Percentiles rank a stretch among this genome's conserved stretches.
Conservation (phyloP, 805 yeast genomes). For the Monosporozyma unispora region DNA sequence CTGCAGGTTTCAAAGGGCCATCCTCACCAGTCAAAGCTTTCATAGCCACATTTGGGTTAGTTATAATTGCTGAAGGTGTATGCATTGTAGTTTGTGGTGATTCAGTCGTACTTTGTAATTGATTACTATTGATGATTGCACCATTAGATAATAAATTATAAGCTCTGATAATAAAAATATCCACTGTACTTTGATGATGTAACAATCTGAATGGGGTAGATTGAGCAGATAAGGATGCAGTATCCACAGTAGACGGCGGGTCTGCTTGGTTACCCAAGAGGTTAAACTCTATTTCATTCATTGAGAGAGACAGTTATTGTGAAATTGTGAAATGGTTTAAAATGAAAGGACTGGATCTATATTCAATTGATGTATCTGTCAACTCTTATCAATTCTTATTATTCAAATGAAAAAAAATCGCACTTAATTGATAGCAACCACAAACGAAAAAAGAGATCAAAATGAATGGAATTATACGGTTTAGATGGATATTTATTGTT, state of each 20-base stretch:
- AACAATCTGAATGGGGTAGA: slow-evolving; percentile 5
- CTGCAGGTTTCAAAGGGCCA: neutral
- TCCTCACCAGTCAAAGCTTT: slow-evolving; percentile 1
- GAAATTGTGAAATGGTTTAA: neutral
- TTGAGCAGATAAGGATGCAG: neutral
- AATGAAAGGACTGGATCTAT: no score
- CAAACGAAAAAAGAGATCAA: no score
- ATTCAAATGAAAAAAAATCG: no score
- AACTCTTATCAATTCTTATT: no score
- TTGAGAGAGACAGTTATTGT: neutral
- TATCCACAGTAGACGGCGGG: neutral
- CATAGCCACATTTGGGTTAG: slow-evolving; percentile 3
- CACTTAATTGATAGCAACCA: no score
- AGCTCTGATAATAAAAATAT: slow-evolving; percentile 23
- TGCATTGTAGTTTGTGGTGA: slow-evolving; percentile 21
- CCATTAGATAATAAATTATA: slow-evolving; percentile 17
- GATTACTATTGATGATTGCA: slow-evolving; percentile 13
- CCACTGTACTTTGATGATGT: slow-evolving; percentile 21
- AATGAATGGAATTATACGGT: no score
- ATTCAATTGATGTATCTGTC: no score
- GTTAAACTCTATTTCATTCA: slow-evolving; percentile 1
- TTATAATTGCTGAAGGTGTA: slow-evolving; percentile 14
- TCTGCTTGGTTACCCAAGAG: neutral
- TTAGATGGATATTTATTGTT: neutral
- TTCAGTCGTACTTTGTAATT: slow-evolving; percentile 11